Evolutionary conservation across 2,329 filamentous ascomycete genomes (phyloP).

Genomic region (Botrytis cinerea): DNA sequence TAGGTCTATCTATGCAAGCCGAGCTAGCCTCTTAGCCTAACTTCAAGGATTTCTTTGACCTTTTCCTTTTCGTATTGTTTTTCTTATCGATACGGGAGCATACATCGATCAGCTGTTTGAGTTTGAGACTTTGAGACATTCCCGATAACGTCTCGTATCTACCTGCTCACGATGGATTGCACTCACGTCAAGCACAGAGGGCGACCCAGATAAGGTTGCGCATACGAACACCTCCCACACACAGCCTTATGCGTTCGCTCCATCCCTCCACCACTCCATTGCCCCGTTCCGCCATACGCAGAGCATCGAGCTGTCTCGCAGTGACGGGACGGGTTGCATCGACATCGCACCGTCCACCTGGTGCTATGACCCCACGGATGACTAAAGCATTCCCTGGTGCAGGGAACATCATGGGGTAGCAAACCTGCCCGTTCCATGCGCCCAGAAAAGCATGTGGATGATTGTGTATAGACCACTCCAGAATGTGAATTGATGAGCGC

Average conservation of each 20-base stretch:
- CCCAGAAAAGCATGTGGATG: neutral
- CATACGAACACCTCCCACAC: neutral
- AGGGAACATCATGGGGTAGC: neutral
- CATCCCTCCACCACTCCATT: too few relatives aligned
- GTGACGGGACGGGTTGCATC: too few relatives aligned
- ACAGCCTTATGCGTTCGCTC: neutral
- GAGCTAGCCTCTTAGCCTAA: neutral
- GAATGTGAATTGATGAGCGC: neutral
- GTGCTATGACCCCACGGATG: neutral
- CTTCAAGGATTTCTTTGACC: slow-evolving; percentile 10
- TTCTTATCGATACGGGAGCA: slow-evolving; percentile 4
- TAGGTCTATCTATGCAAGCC: neutral
- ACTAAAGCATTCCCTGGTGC: neutral
- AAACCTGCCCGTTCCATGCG: neutral
- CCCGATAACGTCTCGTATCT: neutral
- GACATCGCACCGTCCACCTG: neutral
- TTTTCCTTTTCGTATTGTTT: neutral
- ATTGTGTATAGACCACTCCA: neutral
- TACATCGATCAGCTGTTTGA: slow-evolving; percentile 1
- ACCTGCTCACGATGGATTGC: neutral
- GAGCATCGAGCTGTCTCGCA: neutral
- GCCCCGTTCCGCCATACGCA: too few relatives aligned
- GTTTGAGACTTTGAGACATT: neutral
- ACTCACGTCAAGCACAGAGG: neutral
- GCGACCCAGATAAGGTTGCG: neutral